Evolutionary conservation across 352 stramenopile species (phyloP), one percentile per base, ranked within the genome.

Genomic region (Phytophthora hybrid): DNA sequence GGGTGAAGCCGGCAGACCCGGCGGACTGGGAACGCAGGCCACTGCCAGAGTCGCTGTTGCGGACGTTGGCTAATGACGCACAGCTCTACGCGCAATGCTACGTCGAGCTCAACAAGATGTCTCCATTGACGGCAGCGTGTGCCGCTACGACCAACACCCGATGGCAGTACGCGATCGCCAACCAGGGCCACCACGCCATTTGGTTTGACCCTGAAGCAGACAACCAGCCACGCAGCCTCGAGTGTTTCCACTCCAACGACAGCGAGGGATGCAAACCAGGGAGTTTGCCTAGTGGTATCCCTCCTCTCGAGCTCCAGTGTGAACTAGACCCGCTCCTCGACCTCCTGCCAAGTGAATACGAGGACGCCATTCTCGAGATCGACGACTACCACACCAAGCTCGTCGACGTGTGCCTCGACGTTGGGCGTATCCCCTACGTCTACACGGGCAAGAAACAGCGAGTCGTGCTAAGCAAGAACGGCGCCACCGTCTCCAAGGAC

Each of bases 371-470:
- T 32, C 37, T 47, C 7, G 52, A 4, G 0, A 72, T 85, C 18
- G 59, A 72, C 34, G 44, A 73, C 10, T 79, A 76, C 37, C 47
- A 56, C 3, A 56, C 61, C 11, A 49, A 56, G 54, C 71, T 92
- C 2, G 69, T 87, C 0, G 79, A 89, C 13, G 52, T 90, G 3
- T 82, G 67, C 21, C 29, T 92, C 10, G 79, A 90, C 26, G 55
- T 82, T 0, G 75, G 82, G 0, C 69, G 79, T 1, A 47, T 76
- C 44, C 77, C 76, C 1, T 77, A 76, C 19, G 80, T 60, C 4
- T 87, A 84, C 62, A 63, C 65, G 1, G 74, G 67, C n/a, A 76
- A 63, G 21, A 59, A 73, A 3, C 61, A 86, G 44, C 77, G 81
- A 0, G 32, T 84, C 1, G 19, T 66, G 0, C 64, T 85, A 34